Evolutionary conservation across 2,329 filamentous ascomycete genomes (phyloP), one percentile per base, ranked within the genome.

Genomic region (Colletotrichum higginsianum): DNA sequence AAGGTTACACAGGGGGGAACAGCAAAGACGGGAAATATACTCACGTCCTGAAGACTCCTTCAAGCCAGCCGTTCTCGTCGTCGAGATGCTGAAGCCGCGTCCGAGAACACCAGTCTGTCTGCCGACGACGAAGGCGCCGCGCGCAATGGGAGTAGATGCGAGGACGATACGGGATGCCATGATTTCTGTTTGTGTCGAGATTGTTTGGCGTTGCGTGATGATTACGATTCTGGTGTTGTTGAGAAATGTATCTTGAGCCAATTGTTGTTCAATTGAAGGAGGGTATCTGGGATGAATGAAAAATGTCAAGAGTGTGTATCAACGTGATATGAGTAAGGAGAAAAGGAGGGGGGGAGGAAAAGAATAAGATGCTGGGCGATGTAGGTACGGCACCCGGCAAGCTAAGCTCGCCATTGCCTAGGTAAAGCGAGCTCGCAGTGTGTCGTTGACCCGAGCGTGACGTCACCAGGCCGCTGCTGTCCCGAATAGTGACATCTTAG

Each of bases 41-140:
- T 40, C 75, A 84, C 82, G 77, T 47, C 66, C 78, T 38, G 80
- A 79, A 47, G 82, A 82, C 67, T 84, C 82, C 74, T 84, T 84
- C 56, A 83, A 75, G 8, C 78, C 77, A 18, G 80, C 74, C 0
- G 74, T 74, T 18, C 76, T 47, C 35, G 75, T 78, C 50, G 81
- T 77, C 0, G 80, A 78, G 44, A 81, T 75, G 23, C 75, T 72
- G 57, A 77, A 65, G 66, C 77, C 76, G 18, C 78, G 75, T 16
- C 75, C 72, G 13, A 62, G 35, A 2, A 13, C 12, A 30, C 75
- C 62, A 35, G 68, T 67, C 74, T 77, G 78, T 64, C 79, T 75
- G 55, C 74, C 72, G 6, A 75, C 71, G 61, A 75, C 73, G 71
- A 78, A 67, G 72, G 75, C 65, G 62, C 67, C 61, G 4, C 75